Base-by-base conservation (phyloP, 768 basidiomycete genomes). In the Leucogyrophana mollusca region DNA sequence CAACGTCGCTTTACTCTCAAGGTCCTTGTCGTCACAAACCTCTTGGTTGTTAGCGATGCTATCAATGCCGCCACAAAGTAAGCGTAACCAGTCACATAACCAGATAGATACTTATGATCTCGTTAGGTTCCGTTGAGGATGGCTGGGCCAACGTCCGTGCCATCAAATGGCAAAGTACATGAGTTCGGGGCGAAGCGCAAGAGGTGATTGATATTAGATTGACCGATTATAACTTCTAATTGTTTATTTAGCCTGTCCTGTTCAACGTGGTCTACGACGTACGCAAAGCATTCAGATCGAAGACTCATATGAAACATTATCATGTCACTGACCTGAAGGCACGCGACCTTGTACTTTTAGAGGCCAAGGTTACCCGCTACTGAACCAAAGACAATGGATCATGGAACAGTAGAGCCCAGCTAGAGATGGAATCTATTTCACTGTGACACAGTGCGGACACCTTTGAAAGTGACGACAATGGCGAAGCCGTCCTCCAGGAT, bases 321-420 rank as follows among this genome's bases (percentile, higher is more conserved):
- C 11, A 7, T n/a, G 4, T 32, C 2, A 16, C 17, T 0, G 37
- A 46, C 18, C 22, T 46, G 9, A 46, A 46, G 22, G 25, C 16
- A 16, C 3, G 25, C n/a, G 45, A 46, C 9, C 45, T 46, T 9
- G 34, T 46, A 4, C n/a, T 46, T 4, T n/a, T 39, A 4, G 45
- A 46, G 11, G 24, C 27, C 4, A 40, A 40, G 7, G 33, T 47
- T 20, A 47, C 25, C 13, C 13, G 13, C 13, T 30, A 30, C 27
- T 7, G 13, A 30, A 7, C 27, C 27, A 6, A 30, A 30, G 27
- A n/a, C n/a, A n/a, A n/a, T n/a, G n/a, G n/a, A n/a, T n/a, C n/a
- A n/a, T n/a, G n/a, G n/a, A n/a, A n/a, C n/a, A n/a, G n/a, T n/a
- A n/a, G n/a, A n/a, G n/a, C n/a, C n/a, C n/a, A n/a, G n/a, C n/a